These are phyloP conservation scores for Xylaria castorea DNA, from an alignment of 495 filamentous ascomycete species.

Conservation along the genomic window DNA sequence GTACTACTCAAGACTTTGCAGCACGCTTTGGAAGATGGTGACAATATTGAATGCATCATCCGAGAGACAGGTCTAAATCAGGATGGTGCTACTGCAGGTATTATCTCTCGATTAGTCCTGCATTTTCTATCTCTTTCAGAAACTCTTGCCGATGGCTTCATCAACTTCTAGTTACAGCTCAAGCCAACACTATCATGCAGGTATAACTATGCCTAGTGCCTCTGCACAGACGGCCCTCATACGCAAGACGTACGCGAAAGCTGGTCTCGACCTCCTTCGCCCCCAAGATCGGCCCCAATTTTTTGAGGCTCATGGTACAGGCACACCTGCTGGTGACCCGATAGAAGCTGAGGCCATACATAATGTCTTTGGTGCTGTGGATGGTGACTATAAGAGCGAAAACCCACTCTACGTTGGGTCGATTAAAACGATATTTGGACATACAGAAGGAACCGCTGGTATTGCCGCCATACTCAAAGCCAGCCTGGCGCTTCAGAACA, in stretches of 20 bases:
- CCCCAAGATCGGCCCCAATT: conserved; percentile 40
- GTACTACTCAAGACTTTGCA: conserved; percentile 62
- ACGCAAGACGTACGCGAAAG: conserved; percentile 50
- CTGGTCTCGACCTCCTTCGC: conserved; percentile 50
- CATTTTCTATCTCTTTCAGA: not conserved
- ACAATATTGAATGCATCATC: conserved; percentile 66
- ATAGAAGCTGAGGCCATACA: conserved; percentile 43
- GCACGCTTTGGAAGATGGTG: conserved; percentile 55
- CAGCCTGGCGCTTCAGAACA: conserved; percentile 59
- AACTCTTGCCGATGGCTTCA: not conserved
- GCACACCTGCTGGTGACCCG: conserved; percentile 45
- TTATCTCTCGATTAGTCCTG: conserved; percentile 34
- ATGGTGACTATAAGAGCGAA: conserved; percentile 32
- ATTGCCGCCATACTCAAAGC: conserved; percentile 66
- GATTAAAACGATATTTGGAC: conserved; percentile 65
- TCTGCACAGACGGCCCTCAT: conserved; percentile 60
- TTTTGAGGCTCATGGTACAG: conserved; percentile 60
- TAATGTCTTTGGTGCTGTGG: not conserved
- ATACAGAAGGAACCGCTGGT: conserved; percentile 58
- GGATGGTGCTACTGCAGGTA: conserved; percentile 55
- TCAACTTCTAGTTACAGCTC: too few species aligned
- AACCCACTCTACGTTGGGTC: conserved; percentile 52
- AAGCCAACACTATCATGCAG: not conserved
- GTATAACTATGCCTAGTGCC: conserved; percentile 51
- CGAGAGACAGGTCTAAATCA: conserved; percentile 61